Evolutionary conservation across 2,329 filamentous ascomycete species (phyloP), one percentile per base, ranked within the genome.

Genomic region (Alternaria atra): DNA sequence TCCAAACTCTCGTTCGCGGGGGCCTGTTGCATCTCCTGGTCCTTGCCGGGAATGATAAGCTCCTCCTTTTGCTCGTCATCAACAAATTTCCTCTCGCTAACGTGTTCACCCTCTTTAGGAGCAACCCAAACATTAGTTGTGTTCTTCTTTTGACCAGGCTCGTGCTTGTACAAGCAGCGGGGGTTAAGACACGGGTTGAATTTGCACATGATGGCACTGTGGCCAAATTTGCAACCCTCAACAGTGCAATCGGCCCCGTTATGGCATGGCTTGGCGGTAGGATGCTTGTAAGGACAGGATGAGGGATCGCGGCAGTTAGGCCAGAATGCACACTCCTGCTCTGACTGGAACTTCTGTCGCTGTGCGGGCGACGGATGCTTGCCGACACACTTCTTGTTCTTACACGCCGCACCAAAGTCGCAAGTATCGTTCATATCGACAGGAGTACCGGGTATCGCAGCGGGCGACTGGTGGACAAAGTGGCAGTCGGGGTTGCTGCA

Each of bases 391-490:
- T 98, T 98, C 73, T 88, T 86, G 84, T 98, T 99, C 82, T 95
- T 97, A 87, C 95, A 99, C 8, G 93, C 93, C 2, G 89, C 93
- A 20, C 93, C 94, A 71, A 91, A 98, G 17, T 86, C 86, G 82
- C 95, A 99, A 17, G 86, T 84, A 72, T 97, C 93, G 60, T 85
- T 87, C 68, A 94, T 85, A 77, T 98, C 95, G 59, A 98, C 84
- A 0, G 89, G 85, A 2, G 86, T 87, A 29, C 91, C 91, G 2
- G 90, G 90, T 4, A 92, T 91, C 32, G 94, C 94, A 2, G 91
- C 93, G 2, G 95, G 93, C 15, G 94, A 97, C 81, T 97, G 94
- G 74, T 99, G 95, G 17, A 93, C 95, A 77, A 93, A 99, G 67
- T 90, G 91, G 82, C 95, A 99, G 63, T 96, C 92, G 69, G 88